Evolutionary conservation across 2,329 filamentous ascomycete species (phyloP), one percentile per base, ranked within the genome.

Genomic region (Apiospora marii): DNA sequence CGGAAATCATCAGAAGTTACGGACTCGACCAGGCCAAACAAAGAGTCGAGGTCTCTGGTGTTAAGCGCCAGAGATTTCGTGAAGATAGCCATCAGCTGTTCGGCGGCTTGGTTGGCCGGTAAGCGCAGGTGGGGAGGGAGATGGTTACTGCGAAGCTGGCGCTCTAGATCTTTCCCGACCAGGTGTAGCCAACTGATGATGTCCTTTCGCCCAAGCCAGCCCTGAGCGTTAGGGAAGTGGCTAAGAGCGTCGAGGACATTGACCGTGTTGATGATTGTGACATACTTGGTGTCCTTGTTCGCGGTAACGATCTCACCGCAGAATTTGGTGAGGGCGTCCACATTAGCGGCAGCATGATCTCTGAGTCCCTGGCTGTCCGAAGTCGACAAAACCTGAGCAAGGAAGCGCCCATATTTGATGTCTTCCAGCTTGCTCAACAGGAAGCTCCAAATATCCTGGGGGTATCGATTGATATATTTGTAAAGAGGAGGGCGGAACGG

Each of bases 381-480:
- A 78, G 97, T 91, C 3, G 90, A 88, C 30, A 99, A 87, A 19
- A 97, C 91, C 80, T 99, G 96, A 0, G 94, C 93, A 75, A 99
- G 91, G 82, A 99, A 94, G 22, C 96, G 91, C 3, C 97, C 96
- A 78, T 97, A 97, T 73, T 92, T 93, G 78, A 95, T 89, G 69
- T 98, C 94, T 73, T 94, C 93, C 71, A 98, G 86, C 78, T 92
- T 94, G 34, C 89, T 88, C n/a, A 92, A 86, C 75, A 98, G 92
- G 78, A 95, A 92, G 0, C 87, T 84, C 92, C 95, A 97, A 6
- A 95, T 91, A 78, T 99, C 95, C 75, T 93, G 93, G 0, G 96
- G 92, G 79, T 98, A 99, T 73, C 95, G 91, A 81, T 98, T 98
- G 74, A 99, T 88, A 80, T 97, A 99, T 79, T 94, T 94, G 81